Evolutionary conservation across 257 asterid genomes (phyloP).

Genomic region (Jacaranda mimosifolia): DNA sequence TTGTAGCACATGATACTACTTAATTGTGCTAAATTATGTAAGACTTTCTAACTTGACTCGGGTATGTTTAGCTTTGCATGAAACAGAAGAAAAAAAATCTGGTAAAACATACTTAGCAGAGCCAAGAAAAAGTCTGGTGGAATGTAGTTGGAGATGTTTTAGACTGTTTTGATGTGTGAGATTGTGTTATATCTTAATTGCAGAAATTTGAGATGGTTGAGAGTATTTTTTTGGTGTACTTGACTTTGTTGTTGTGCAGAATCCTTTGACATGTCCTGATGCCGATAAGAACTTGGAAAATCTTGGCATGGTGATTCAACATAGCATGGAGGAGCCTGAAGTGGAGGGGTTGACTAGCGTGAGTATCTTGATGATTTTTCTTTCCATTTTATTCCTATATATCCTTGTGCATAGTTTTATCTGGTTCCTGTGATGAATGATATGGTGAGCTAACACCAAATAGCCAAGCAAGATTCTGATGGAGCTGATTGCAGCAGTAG

Average conservation of each 20-base stretch:
- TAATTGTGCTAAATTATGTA: background rate
- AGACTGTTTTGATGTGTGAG: constrained; percentile 12
- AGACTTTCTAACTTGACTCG: background rate
- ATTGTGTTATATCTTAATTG: constrained; percentile 6
- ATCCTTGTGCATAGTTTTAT: background rate
- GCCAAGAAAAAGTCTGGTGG: background rate
- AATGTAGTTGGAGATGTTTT: constrained; percentile 35
- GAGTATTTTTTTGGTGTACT: background rate
- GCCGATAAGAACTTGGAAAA: constrained; percentile 20
- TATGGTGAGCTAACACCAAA: background rate
- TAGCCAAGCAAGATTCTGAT: background rate
- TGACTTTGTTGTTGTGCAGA: constrained; percentile 20
- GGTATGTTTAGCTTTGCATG: background rate
- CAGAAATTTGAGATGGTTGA: constrained; percentile 17
- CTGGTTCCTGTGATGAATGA: background rate
- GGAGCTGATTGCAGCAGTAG: background rate
- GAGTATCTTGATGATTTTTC: background rate
- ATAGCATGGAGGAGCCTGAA: constrained; percentile 10
- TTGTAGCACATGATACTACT: background rate
- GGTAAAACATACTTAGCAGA: background rate
- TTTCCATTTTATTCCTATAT: background rate
- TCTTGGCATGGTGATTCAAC: constrained; percentile 19
- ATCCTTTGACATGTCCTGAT: constrained; percentile 11
- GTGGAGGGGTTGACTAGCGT: background rate
- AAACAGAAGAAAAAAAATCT: background rate